A percentile compares a stretch with the other conserved stretches of the same genome.
Conservation (phyloP, 106 monocot genomes). For the Narthecium ossifragum region DNA sequence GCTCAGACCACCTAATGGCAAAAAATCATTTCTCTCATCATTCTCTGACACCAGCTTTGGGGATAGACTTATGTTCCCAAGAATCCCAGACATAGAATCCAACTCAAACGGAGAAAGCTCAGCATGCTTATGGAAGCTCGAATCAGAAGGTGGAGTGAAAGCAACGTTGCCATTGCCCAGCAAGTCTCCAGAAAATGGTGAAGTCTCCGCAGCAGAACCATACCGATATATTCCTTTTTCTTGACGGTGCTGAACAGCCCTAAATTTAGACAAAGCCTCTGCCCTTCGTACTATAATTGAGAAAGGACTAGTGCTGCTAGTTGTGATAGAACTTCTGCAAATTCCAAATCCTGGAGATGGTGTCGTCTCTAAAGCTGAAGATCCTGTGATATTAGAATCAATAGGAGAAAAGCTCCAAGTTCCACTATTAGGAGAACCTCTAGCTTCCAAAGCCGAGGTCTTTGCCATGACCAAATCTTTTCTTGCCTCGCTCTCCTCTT, state of each 20-base stretch:
- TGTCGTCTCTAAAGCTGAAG: slow-evolving; percentile 21
- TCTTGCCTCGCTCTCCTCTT: not conserved
- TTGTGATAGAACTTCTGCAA: slow-evolving; percentile 51
- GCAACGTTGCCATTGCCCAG: slow-evolving; percentile 14
- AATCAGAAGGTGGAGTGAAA: slow-evolving; percentile 8
- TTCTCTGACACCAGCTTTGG: not conserved
- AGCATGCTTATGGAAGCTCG: slow-evolving; percentile 11
- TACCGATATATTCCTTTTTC: slow-evolving; percentile 12
- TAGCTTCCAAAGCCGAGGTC: slow-evolving; percentile 7
- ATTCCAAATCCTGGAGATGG: slow-evolving; percentile 24
- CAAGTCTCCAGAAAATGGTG: slow-evolving; percentile 22
- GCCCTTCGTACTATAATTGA: slow-evolving; percentile 67
- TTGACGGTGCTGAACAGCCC: slow-evolving; percentile 9
- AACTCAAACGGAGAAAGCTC: slow-evolving; percentile 9
- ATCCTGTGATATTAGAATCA: slow-evolving; percentile 1
- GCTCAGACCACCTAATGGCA: slow-evolving; percentile 19
- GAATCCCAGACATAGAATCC: not conserved
- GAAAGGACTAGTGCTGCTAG: slow-evolving; percentile 73
- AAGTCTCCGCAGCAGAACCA: slow-evolving; percentile 10
- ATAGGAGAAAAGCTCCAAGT: slow-evolving; percentile 29
- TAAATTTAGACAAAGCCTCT: slow-evolving; percentile 15
- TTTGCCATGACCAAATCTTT: not conserved
- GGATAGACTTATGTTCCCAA: slow-evolving; percentile 14
- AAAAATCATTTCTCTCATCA: not conserved
- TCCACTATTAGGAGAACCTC: slow-evolving; percentile 14